A percentile compares a stretch with the other conserved stretches of the same genome.
Conservation (phyloP, 257 asterid species). For the Penstemon davidsonii region DNA sequence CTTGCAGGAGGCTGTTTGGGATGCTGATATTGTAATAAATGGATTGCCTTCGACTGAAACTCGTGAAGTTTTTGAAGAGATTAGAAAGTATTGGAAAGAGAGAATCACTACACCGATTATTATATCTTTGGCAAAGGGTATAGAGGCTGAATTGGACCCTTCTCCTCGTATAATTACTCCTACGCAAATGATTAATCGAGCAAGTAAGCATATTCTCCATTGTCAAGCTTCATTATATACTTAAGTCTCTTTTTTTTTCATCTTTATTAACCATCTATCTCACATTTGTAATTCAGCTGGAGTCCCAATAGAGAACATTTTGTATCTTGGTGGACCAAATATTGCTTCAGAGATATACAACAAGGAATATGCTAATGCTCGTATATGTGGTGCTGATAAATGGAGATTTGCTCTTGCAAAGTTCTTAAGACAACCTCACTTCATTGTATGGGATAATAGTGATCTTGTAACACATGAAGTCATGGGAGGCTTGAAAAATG, state of each 20-base stretch:
- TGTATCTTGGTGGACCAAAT: slow-evolving; percentile 89
- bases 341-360: slow-evolving; percentile 91
- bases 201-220: slow-evolving; percentile 49
- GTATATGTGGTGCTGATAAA: slow-evolving; percentile 80
- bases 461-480: slow-evolving; percentile 91
- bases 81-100: slow-evolving; percentile 82
- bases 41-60: slow-evolving; percentile 95
- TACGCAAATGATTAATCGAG: slow-evolving; percentile 78
- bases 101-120: slow-evolving; percentile 66
- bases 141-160: slow-evolving; percentile 77
- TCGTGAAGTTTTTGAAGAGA: slow-evolving; percentile 72
- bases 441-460: slow-evolving; percentile 87
- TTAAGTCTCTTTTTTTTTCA: not conserved
- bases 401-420: slow-evolving; percentile 78
- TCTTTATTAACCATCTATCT: slow-evolving; percentile 10
- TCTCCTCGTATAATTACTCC: slow-evolving; percentile 84
- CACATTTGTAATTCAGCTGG: slow-evolving; percentile 52
- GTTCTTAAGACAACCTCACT: slow-evolving; percentile 81
- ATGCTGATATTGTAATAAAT: slow-evolving; percentile 80
- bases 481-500: slow-evolving; percentile 94
- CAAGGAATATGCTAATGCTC: slow-evolving; percentile 89
- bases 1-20: slow-evolving; percentile 97
- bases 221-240: not conserved
- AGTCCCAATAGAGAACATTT: slow-evolving; percentile 68
- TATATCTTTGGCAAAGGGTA: slow-evolving; percentile 85